Percentiles rank a stretch among this genome's conserved stretches.
These are phyloP conservation scores for Lumnitzera racemosa DNA, from an alignment of 345 rosid genomes.

Conservation along the genomic window DNA sequence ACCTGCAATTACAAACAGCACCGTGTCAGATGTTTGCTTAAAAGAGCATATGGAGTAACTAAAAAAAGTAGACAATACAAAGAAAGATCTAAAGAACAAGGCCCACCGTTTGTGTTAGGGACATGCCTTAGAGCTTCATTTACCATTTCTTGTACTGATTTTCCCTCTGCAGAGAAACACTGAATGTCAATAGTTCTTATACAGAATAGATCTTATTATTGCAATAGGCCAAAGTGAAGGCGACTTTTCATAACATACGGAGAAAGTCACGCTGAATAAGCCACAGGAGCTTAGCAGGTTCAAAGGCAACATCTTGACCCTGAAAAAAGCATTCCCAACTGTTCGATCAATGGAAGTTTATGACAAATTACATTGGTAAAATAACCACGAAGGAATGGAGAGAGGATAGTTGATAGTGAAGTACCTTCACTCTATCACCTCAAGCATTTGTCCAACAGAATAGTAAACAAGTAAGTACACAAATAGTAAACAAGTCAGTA, in stretches of 20 bases:
- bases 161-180: constrained; percentile 64
- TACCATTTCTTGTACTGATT: constrained; percentile 96
- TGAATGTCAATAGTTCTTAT: background rate
- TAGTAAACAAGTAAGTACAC: constrained; percentile 33
- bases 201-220: background rate
- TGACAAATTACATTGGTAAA: constrained; percentile 1
- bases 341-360: constrained; percentile 1
- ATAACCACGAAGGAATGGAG: constrained; percentile 6
- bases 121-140: constrained; percentile 83
- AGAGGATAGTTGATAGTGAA: constrained; percentile 17
- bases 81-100: constrained; percentile 5
- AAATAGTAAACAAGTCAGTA: constrained; percentile 34
- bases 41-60: constrained; percentile 8
- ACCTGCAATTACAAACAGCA: constrained; percentile 52
- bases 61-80: constrained; percentile 6
- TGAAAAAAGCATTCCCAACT: constrained; percentile 15
- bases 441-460: constrained; percentile 26
- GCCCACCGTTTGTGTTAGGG: constrained; percentile 74
- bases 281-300: constrained; percentile 95
- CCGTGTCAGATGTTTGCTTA: constrained; percentile 12
- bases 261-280: constrained; percentile 99
- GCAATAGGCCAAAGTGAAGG: constrained; percentile 1
- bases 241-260: constrained; percentile 47
- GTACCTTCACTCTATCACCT: constrained; percentile 88
- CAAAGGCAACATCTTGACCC: constrained; percentile 99